phyloP scores from a whole-genome alignment of 2,329 filamentous ascomycete genomes.

The Aspergillus fumigatus region DNA sequence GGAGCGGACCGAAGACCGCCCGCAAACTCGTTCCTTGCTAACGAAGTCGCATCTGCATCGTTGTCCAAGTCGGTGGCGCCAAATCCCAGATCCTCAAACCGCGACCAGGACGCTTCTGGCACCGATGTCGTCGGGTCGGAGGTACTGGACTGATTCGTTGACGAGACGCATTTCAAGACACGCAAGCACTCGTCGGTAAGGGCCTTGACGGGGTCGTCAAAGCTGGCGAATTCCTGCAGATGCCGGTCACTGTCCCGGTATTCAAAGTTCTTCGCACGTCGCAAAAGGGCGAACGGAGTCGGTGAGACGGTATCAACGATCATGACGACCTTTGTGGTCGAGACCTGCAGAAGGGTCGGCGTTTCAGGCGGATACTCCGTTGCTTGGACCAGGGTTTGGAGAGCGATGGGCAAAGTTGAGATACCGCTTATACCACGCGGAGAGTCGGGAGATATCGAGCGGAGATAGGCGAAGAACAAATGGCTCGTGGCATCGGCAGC shows the following conservation, averaged over 20 bases:
- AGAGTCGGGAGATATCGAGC: constrained; percentile 78
- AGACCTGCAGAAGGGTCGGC: constrained; percentile 69
- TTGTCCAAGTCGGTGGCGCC: constrained; percentile 67
- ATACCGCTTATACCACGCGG: constrained; percentile 68
- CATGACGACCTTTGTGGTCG: constrained; percentile 89
- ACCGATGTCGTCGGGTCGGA: constrained; percentile 68
- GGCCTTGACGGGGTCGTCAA: constrained; percentile 80
- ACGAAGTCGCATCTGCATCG: constrained; percentile 37
- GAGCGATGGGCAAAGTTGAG: constrained; percentile 78
- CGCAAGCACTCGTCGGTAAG: constrained; percentile 91
- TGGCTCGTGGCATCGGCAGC: constrained; percentile 95
- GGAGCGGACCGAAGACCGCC: constrained; percentile 61
- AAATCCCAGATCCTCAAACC: constrained; percentile 94
- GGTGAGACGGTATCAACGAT: constrained; percentile 93
- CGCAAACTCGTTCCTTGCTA: constrained; percentile 34
- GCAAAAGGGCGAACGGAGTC: constrained; percentile 84
- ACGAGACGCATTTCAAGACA: constrained; percentile 82
- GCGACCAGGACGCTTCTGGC: constrained; percentile 88
- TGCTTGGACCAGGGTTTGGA: constrained; percentile 84
- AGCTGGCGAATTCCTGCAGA: constrained; percentile 80
- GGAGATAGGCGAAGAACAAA: constrained; percentile 94
- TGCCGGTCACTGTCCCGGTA: constrained; percentile 84
- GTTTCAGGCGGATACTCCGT: constrained; percentile 88
- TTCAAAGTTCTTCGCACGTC: constrained; percentile 89
- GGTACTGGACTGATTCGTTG: constrained; percentile 77